Conservation (phyloP, 345 rosid genomes). For the Lenwebbia sp. region DNA sequence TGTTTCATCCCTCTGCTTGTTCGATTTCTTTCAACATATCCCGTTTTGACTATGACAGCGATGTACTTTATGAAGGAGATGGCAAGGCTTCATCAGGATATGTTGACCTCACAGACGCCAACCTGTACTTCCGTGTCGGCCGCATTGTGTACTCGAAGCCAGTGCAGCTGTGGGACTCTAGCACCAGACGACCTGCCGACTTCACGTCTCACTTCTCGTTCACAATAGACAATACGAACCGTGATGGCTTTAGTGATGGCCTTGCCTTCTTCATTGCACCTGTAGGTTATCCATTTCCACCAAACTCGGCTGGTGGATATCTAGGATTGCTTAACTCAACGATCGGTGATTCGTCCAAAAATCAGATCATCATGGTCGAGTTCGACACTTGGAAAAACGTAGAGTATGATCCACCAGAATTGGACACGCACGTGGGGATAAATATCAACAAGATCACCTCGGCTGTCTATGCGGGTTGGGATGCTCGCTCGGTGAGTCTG, state of each 20-base stretch:
- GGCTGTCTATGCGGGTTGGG: background rate
- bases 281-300: constrained; percentile 26
- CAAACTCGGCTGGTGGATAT: constrained; percentile 33
- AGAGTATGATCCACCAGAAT: constrained; percentile 16
- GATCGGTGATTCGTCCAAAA: background rate
- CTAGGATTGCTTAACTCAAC: constrained; percentile 22
- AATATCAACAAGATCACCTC: constrained; percentile 2
- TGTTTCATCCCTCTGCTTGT: background rate
- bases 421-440: constrained; percentile 16
- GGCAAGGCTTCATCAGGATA: no score
- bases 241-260: background rate
- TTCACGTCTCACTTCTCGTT: constrained; percentile 2
- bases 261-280: constrained; percentile 32
- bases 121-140: background rate
- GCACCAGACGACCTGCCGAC: background rate
- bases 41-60: background rate
- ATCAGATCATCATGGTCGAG: constrained; percentile 17
- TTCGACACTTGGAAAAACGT: constrained; percentile 13
- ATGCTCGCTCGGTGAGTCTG: background rate
- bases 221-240: background rate
- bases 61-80: background rate
- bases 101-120: background rate
- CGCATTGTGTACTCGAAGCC: background rate
- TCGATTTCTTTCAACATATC: background rate
- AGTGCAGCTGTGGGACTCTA: background rate